Conservation (phyloP, 495 filamentous ascomycete genomes). For the Pseudevernia furfuracea region DNA sequence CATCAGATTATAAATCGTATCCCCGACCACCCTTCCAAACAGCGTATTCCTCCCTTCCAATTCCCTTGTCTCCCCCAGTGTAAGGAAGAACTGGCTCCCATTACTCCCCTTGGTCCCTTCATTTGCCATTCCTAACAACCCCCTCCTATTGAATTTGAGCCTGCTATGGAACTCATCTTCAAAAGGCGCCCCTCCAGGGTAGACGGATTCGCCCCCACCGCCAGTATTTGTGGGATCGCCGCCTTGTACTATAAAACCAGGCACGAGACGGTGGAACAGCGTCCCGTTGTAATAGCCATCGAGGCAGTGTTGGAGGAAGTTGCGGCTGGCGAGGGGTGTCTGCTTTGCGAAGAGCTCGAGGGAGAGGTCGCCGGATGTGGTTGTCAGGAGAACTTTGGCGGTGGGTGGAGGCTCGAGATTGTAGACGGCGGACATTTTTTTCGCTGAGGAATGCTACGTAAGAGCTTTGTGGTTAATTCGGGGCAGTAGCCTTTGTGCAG, state of each 20-base stretch:
- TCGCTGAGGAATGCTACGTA: neutral
- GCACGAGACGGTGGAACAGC: conserved; percentile 86
- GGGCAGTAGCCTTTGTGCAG: neutral
- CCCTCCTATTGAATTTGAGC: conserved; percentile 85
- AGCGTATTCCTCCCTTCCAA: conserved; percentile 85
- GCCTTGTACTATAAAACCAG: conserved; percentile 88
- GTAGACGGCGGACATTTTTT: conserved; percentile 52
- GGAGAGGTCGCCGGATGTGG: conserved; percentile 77
- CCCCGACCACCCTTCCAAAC: conserved; percentile 86
- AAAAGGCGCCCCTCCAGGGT: conserved; percentile 68
- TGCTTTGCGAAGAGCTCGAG: conserved; percentile 93
- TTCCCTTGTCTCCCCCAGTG: conserved; percentile 72
- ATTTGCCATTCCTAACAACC: conserved; percentile 86
- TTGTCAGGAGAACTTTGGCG: conserved; percentile 81
- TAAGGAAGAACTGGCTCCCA: conserved; percentile 92
- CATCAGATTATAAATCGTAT: conserved; percentile 91
- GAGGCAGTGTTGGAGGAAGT: conserved; percentile 90
- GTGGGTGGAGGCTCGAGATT: conserved; percentile 90
- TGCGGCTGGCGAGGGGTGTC: conserved; percentile 80
- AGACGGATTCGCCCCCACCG: conserved; percentile 83
- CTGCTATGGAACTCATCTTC: conserved; percentile 87
- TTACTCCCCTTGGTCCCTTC: conserved; percentile 57
- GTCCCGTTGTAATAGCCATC: conserved; percentile 92
- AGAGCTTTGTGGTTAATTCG: neutral
- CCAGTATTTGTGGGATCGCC: conserved; percentile 92